These are phyloP conservation scores for Skeletonema marinoi DNA, from an alignment of 108 stramenopile genomes.

Conservation along the genomic window DNA sequence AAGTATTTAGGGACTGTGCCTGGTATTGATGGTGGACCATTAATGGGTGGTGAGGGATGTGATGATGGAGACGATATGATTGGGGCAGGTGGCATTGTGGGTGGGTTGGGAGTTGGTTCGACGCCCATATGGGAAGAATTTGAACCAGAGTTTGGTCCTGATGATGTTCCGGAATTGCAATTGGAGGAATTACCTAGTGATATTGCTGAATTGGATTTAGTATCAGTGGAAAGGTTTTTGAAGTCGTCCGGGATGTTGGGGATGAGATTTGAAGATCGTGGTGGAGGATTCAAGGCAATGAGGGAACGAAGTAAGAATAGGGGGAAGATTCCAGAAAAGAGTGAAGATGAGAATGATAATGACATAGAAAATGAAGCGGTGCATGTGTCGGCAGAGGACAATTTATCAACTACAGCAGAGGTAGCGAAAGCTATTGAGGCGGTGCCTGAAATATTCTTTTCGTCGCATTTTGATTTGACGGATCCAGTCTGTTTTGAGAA, in stretches of 20 bases:
- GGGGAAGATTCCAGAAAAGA: neutral
- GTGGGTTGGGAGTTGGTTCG: slow-evolving; percentile 2
- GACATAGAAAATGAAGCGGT: slow-evolving; percentile 11
- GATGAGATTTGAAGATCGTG: slow-evolving; percentile 56
- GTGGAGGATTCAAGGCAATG: slow-evolving; percentile 42
- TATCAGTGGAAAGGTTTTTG: slow-evolving; percentile 40
- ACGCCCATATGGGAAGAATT: slow-evolving; percentile 36
- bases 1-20: slow-evolving; percentile 43
- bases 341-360: slow-evolving; percentile 9
- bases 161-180: slow-evolving; percentile 45
- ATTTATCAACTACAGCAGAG: slow-evolving; percentile 1
- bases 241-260: slow-evolving; percentile 40
- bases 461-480: slow-evolving; percentile 77
- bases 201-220: slow-evolving; percentile 38
- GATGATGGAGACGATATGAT: slow-evolving; percentile 3
- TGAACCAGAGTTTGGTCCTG: slow-evolving; percentile 46
- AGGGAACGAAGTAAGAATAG: slow-evolving; percentile 8
- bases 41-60: slow-evolving; percentile 12
- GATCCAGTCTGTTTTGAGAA: slow-evolving; percentile 77
- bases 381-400: neutral
- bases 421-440: slow-evolving; percentile 37
- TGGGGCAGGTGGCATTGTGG: slow-evolving; percentile 11
- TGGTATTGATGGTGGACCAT: slow-evolving; percentile 39
- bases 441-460: slow-evolving; percentile 72
- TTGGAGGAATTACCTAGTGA: slow-evolving; percentile 42